These are phyloP conservation scores for Sporothrix brunneoviolacea DNA, from an alignment of 2,329 filamentous ascomycete genomes.

Conservation along the genomic window DNA sequence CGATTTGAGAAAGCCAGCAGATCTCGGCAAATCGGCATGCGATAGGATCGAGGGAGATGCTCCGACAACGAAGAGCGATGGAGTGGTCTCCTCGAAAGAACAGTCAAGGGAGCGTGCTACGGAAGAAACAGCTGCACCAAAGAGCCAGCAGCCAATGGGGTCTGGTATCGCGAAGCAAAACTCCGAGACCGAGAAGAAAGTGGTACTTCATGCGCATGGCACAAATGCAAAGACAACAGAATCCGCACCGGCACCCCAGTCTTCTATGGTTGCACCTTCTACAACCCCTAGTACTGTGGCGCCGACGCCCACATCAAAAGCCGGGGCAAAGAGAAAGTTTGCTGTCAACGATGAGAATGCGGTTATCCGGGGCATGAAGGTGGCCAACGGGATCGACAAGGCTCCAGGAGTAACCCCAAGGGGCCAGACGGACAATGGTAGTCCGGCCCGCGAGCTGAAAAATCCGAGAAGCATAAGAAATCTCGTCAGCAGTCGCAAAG, in stretches of 20 bases:
- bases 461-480: constrained; percentile 42
- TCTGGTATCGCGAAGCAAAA: background rate
- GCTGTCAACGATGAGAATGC: constrained; percentile 49
- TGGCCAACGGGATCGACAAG: constrained; percentile 23
- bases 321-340: constrained; percentile 53
- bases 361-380: constrained; percentile 26
- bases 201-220: background rate
- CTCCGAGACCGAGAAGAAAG: background rate
- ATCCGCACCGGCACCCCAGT: background rate
- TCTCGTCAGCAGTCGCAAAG: constrained; percentile 35
- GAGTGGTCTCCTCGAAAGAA: background rate
- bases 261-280: background rate
- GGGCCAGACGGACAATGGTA: constrained; percentile 15
- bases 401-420: constrained; percentile 10
- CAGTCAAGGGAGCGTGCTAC: too few species aligned
- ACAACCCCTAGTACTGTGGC: background rate
- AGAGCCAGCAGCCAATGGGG: background rate
- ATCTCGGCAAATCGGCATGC: constrained; percentile 22
- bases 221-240: background rate
- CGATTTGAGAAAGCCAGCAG: background rate
- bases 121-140: background rate
- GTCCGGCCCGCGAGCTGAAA: constrained; percentile 22
- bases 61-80: background rate
- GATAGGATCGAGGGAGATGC: background rate
- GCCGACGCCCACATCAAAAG: constrained; percentile 27